phyloP scores from a whole-genome alignment of 1,284 basidiomycete genomes.

The Austroboletus olivaceoglutinosus region DNA sequence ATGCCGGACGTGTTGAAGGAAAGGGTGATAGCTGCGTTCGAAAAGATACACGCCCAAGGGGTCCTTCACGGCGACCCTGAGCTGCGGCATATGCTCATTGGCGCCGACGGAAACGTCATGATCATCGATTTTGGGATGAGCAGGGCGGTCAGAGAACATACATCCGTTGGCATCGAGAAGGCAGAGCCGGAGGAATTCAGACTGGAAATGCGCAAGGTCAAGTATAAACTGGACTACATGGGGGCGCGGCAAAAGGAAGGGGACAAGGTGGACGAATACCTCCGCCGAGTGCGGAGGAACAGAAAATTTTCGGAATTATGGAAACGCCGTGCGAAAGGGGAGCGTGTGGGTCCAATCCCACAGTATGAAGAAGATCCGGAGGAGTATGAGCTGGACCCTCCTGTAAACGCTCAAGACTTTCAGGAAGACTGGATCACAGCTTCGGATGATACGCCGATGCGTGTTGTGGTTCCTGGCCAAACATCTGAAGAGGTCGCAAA shows the following conservation, averaged over 20 bases:
- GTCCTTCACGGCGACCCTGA: slow-evolving; percentile 52
- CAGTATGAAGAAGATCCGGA: slow-evolving; percentile 35
- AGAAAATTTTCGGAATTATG: slow-evolving; percentile 27
- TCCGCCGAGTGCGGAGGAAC: slow-evolving; percentile 30
- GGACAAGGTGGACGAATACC: slow-evolving; percentile 31
- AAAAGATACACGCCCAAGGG: slow-evolving; percentile 47
- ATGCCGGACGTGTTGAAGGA: slow-evolving; percentile 53
- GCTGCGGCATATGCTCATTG: slow-evolving; percentile 56
- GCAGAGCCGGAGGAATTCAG: slow-evolving; percentile 44
- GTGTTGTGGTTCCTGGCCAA: slow-evolving; percentile 41
- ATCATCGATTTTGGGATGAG: slow-evolving; percentile 57
- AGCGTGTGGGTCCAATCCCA: slow-evolving; percentile 34
- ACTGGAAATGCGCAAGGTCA: slow-evolving; percentile 55
- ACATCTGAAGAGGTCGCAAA: slow-evolving; percentile 25
- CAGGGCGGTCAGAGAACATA: slow-evolving; percentile 38
- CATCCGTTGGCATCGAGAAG: slow-evolving; percentile 36
- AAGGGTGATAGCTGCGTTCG: slow-evolving; percentile 47
- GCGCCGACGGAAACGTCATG: slow-evolving; percentile 52
- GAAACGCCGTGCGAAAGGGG: slow-evolving; percentile 32
- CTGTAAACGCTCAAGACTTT: slow-evolving; percentile 32
- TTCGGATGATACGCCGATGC: slow-evolving; percentile 31
- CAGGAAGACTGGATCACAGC: slow-evolving; percentile 35
- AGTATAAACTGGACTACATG: slow-evolving; percentile 45
- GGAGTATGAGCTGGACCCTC: slow-evolving; percentile 31
- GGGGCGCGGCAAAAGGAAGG: slow-evolving; percentile 31